Base-by-base conservation (phyloP, 225 moss, liverwort and hornwort species). In the Physcomitrellopsis africana region DNA sequence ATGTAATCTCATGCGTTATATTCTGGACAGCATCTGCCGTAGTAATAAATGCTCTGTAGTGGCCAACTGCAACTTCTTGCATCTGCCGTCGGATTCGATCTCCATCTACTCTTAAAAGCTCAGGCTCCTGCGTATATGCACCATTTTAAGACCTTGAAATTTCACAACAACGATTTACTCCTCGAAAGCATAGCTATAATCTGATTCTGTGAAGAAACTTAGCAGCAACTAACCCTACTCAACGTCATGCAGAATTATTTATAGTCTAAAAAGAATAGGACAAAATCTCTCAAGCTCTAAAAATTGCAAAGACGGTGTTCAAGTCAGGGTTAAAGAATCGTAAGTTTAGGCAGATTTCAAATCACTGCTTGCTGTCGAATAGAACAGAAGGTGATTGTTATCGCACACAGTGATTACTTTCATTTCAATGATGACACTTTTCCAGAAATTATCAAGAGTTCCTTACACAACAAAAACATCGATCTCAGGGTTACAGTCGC, bases 31-130 rank as follows among this genome's bases (percentile, higher is more conserved):
- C 90, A 80, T 99, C 94, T 54, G 97, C 94, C 72, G 97, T 95
- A 78, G 87, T 95, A 69, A 99, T 95, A 78, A 99, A 99, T 76
- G 94, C 92, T 75, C 93, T 81, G 42, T 99, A 99, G 37, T 99
- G 95, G 18, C 93, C 91, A 29, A 99, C 93, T 59, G 93, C 95
- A 72, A 95, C 97, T 87, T 99, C 97, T 82, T 93, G 93, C 97
- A 95, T 95, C 76, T 99, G 92, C 83, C 97, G 87, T 69, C 89
- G 89, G 77, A 99, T 93, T 60, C 97, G 90, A 68, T 99, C 94
- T 23, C 93, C 94, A 87, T 99, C 97, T 64, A 95, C 93, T 70
- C 87, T 83, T 59, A 99, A 57, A 47, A 99, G 91, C 86, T 93
- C 93, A 63, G 94, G 94, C 77, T 99, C 97, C 97, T 97, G 86